Evolutionary conservation across 495 filamentous ascomycete genomes (phyloP), one percentile per base, ranked within the genome.

Genomic region (Penicillium egyptiacum): DNA sequence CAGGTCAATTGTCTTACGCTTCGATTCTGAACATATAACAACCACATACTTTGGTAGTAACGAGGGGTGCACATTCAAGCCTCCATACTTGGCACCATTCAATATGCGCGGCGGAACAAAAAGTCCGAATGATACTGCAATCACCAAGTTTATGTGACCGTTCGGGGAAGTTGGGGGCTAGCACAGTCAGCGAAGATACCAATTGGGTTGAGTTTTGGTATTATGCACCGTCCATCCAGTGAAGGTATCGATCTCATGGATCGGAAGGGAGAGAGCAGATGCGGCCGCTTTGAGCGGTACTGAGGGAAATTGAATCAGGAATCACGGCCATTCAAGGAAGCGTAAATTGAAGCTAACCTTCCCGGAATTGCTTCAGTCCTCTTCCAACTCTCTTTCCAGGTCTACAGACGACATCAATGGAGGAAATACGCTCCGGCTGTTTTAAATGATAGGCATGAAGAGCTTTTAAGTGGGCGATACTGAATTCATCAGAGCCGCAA

Each of bases 101-200:
- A 98, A 78, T 16, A 96, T 81, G 4, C 88, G 79, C 5, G 84
- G 82, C 1, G 94, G 95, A 10, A 98, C 84, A 48, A 96, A 87
- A 16, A 95, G 81, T 4, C 94, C 94, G 70, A 98, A 98, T 7
- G 94, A 97, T n/a, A 97, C 95, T 22, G 92, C 91, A 33, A 98
- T 81, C 55, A 98, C 86, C 42, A 98, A 78, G 67, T 97, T 92
- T 57, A 88, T 85, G 19, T 80, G 69, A 14, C 72, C 73, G 31
- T 65, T 73, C n/a, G 80, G 48, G 5, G 73, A 72, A 35, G 63
- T 59, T 8, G 88, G 88, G 46, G 84, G 82, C 84, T 89, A 63
- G 45, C 22, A 47, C 4, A 33, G 53, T 70, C 47, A 71, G 64
- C 61, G 31, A 57, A 41, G 17, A 25, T 44, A 26, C 40, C 37